Percentiles rank a stretch among this genome's conserved stretches.
These are phyloP conservation scores for Peronospora belbahrii DNA, from an alignment of 352 stramenopile genomes.

Conservation along the genomic window DNA sequence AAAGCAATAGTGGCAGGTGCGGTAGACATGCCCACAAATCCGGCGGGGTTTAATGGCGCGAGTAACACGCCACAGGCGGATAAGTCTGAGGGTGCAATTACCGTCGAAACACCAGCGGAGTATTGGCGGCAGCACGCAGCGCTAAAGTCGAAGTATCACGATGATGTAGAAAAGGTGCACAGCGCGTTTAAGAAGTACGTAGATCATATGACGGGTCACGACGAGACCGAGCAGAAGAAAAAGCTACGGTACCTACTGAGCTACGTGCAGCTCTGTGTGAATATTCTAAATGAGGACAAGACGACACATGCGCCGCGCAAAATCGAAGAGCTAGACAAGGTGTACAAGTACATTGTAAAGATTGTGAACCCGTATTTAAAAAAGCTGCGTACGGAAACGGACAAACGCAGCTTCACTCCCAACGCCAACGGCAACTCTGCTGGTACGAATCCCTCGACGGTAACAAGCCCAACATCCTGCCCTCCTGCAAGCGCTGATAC, in stretches of 20 bases:
- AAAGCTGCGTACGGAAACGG: conserved; percentile 74
- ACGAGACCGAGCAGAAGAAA: conserved; percentile 83
- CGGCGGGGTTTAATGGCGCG: conserved; percentile 11
- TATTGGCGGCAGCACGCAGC: conserved; percentile 76
- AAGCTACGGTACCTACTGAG: conserved; percentile 77
- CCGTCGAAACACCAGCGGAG: conserved; percentile 44
- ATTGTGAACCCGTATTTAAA: conserved; percentile 85
- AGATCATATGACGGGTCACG: conserved; percentile 82
- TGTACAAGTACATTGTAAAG: conserved; percentile 87
- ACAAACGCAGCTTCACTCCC: conserved; percentile 44
- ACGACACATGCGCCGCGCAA: conserved; percentile 59
- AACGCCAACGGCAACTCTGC: conserved; percentile 17
- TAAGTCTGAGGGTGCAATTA: conserved; percentile 18
- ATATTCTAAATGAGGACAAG: conserved; percentile 72
- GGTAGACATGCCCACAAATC: conserved; percentile 23
- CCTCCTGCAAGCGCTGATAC: conserved; percentile 11
- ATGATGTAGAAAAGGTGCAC: conserved; percentile 81
- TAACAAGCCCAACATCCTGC: conserved; percentile 11
- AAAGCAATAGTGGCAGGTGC: conserved; percentile 12
- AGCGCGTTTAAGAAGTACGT: conserved; percentile 85
- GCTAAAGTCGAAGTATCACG: conserved; percentile 72
- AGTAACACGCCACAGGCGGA: conserved; percentile 15
- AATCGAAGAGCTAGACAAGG: conserved; percentile 78
- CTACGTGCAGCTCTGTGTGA: conserved; percentile 77
- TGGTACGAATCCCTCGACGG: conserved; percentile 15